Evolutionary conservation across 208 protist genomes (phyloP).

Genomic region (Leishmania amazonensis): DNA sequence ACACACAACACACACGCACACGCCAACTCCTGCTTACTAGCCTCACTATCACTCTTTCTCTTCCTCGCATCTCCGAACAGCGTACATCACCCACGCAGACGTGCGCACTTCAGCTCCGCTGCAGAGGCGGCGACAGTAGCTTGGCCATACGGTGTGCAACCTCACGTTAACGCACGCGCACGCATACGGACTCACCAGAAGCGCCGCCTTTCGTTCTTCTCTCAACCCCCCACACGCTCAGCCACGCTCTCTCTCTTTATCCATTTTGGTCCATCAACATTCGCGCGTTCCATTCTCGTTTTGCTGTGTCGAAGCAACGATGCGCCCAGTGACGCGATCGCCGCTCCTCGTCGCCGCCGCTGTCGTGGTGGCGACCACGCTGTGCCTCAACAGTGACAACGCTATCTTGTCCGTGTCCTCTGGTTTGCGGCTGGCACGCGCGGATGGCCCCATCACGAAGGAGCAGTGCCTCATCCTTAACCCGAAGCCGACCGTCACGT

Average conservation of each 20-base stretch:
- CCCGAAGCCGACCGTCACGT: slow-evolving; percentile 38
- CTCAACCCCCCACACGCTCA: not conserved
- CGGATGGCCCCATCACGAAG: slow-evolving; percentile 38
- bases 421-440: not conserved
- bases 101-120: not conserved
- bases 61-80: too few species aligned
- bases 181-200: not conserved
- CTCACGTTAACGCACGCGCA: not conserved
- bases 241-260: not conserved
- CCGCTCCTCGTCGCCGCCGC: not conserved
- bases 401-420: not conserved
- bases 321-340: slow-evolving; percentile 5
- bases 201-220: not conserved
- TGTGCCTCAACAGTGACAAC: slow-evolving; percentile 6
- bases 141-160: not conserved
- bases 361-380: not conserved
- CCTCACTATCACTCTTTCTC: not conserved
- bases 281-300: not conserved
- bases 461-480: slow-evolving; percentile 48
- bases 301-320: not conserved
- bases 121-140: not conserved
- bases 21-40: not conserved
- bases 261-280: not conserved
- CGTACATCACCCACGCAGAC: not conserved
- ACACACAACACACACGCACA: not conserved